These are phyloP conservation scores for Fusarium sp. DNA, from an alignment of 2,329 filamentous ascomycete species.

Conservation along the genomic window DNA sequence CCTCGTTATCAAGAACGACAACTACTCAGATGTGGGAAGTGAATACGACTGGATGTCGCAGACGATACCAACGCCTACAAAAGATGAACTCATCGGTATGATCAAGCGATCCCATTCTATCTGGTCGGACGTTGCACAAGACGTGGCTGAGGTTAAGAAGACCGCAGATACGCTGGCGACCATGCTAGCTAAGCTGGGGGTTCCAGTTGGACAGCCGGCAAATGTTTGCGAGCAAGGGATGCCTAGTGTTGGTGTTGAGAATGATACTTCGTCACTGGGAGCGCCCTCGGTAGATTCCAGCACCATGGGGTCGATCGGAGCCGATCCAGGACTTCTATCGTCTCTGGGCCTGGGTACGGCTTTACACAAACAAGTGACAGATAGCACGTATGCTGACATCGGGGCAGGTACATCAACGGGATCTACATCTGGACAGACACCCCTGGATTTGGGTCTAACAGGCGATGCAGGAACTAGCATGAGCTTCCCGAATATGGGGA, in stretches of 20 bases:
- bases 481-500: constrained; percentile 37
- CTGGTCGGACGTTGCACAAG: constrained; percentile 56
- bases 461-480: constrained; percentile 35
- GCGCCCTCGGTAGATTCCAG: constrained; percentile 37
- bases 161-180: constrained; percentile 58
- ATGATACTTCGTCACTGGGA: constrained; percentile 32
- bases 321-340: constrained; percentile 36
- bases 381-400: constrained; percentile 28
- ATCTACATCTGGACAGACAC: constrained; percentile 33
- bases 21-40: constrained; percentile 52
- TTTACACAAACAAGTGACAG: neutral
- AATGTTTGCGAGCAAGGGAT: neutral
- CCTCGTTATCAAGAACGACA: constrained; percentile 59
- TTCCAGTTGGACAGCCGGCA: constrained; percentile 40
- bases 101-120: constrained; percentile 57
- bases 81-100: constrained; percentile 53
- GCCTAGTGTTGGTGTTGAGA: constrained; percentile 7
- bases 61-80: constrained; percentile 49
- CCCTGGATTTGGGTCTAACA: constrained; percentile 37
- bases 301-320: constrained; percentile 32
- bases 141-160: constrained; percentile 56
- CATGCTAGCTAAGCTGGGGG: constrained; percentile 58
- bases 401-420: constrained; percentile 30
- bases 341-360: constrained; percentile 40
- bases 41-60: constrained; percentile 51